Evolutionary conservation across 2,329 filamentous ascomycete species (phyloP).

Genomic region (Diaporthe citri): DNA sequence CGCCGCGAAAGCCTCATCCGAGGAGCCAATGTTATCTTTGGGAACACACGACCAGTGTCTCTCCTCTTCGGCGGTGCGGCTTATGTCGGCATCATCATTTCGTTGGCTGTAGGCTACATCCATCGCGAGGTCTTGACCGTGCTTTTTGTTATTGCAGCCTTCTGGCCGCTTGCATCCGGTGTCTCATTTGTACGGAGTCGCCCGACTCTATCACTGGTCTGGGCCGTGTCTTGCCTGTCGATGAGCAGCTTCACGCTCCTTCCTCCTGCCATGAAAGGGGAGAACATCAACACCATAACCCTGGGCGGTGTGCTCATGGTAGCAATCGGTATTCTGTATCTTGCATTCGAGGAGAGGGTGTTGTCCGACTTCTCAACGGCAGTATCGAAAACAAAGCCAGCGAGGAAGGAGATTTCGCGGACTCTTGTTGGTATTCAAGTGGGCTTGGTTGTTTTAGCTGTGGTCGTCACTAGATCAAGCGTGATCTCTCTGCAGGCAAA

Average conservation of each 20-base stretch:
- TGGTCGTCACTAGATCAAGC: conserved; percentile 89
- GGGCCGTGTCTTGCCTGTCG: conserved; percentile 80
- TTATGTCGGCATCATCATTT: conserved; percentile 83
- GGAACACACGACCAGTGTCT: conserved; percentile 59
- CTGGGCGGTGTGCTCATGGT: conserved; percentile 85
- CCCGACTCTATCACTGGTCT: conserved; percentile 72
- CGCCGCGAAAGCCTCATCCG: conserved; percentile 76
- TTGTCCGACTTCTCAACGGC: conserved; percentile 58
- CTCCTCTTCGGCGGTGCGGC: conserved; percentile 73
- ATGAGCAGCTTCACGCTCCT: conserved; percentile 95
- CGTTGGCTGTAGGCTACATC: conserved; percentile 91
- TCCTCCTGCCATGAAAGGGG: conserved; percentile 82
- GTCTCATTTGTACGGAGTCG: conserved; percentile 78
- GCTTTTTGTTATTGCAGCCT: conserved; percentile 79
- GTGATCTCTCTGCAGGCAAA: conserved; percentile 88
- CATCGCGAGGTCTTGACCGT: conserved; percentile 87
- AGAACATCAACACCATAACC: conserved; percentile 79
- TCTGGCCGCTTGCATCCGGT: conserved; percentile 85
- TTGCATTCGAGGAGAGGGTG: conserved; percentile 79
- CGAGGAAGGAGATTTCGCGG: conserved; percentile 63
- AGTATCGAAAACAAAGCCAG: conserved; percentile 42
- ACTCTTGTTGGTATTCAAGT: conserved; percentile 77
- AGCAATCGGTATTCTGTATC: conserved; percentile 79
- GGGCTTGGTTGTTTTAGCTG: conserved; percentile 83
- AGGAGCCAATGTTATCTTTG: conserved; percentile 77